These are phyloP conservation scores for Zasmidium cellare DNA, from an alignment of 2,329 filamentous ascomycete genomes.

Conservation along the genomic window DNA sequence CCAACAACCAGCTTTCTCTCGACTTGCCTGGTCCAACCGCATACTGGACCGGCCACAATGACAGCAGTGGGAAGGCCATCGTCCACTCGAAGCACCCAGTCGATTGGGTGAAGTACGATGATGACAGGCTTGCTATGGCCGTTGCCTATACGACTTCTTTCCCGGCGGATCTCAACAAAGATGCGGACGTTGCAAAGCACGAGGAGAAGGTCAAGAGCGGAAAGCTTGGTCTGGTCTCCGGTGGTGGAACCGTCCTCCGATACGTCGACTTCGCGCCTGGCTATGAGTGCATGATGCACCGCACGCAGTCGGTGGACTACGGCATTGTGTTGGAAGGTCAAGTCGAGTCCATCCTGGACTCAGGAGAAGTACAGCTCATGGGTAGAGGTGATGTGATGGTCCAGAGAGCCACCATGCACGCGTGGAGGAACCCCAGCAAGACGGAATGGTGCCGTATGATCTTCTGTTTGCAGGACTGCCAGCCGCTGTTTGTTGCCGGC, in stretches of 20 bases:
- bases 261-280: slow-evolving; percentile 38
- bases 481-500: slow-evolving; percentile 31
- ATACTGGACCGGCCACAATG: slow-evolving; percentile 37
- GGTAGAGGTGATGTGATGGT: slow-evolving; percentile 39
- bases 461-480: slow-evolving; percentile 33
- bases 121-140: slow-evolving; percentile 50
- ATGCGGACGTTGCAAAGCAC: slow-evolving; percentile 52
- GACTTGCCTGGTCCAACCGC: slow-evolving; percentile 34
- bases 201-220: slow-evolving; percentile 40
- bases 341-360: slow-evolving; percentile 36
- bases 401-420: slow-evolving; percentile 40
- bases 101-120: slow-evolving; percentile 36
- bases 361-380: slow-evolving; percentile 36
- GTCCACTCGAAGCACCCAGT: slow-evolving; percentile 33
- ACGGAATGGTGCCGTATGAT: slow-evolving; percentile 37
- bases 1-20: slow-evolving; percentile 30
- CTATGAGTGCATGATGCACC: slow-evolving; percentile 38
- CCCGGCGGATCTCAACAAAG: slow-evolving; percentile 48
- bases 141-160: slow-evolving; percentile 55
- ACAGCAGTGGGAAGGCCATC: slow-evolving; percentile 34
- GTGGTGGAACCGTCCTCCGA: slow-evolving; percentile 50
- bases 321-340: slow-evolving; percentile 39
- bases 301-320: slow-evolving; percentile 39
- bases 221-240: slow-evolving; percentile 53
- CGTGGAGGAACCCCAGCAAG: slow-evolving; percentile 36